These are phyloP conservation scores for Aspergillus latus DNA, from an alignment of 2,329 filamentous ascomycete genomes.

Conservation along the genomic window DNA sequence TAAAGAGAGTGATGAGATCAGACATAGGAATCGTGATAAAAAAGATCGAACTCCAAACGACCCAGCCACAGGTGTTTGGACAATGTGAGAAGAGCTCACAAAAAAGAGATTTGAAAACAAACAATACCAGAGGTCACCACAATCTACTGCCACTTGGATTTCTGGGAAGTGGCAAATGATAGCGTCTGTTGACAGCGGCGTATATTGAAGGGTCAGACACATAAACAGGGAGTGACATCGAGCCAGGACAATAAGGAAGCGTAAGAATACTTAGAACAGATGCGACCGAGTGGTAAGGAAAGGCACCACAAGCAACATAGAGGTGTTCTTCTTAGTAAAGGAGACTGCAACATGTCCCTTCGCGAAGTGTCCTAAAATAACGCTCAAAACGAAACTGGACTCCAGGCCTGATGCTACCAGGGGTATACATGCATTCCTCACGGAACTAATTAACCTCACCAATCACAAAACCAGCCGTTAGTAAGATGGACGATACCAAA, in stretches of 20 bases:
- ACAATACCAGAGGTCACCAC: background rate
- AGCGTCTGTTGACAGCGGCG: background rate
- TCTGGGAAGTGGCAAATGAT: background rate
- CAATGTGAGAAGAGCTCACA: background rate
- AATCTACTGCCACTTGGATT: background rate
- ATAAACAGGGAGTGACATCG: background rate
- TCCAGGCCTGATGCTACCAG: constrained; percentile 28
- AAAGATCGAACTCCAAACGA: background rate
- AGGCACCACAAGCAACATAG: background rate
- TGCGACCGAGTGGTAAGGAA: background rate
- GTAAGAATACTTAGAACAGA: background rate
- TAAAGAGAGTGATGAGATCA: background rate
- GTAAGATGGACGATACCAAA: constrained; percentile 19
- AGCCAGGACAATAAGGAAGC: background rate
- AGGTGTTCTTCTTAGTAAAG: background rate
- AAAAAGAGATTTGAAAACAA: background rate
- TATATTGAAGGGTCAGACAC: background rate
- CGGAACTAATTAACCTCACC: constrained; percentile 18
- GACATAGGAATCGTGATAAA: background rate
- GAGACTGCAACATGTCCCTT: constrained; percentile 6
- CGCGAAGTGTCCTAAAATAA: constrained; percentile 15
- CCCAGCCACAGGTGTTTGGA: background rate
- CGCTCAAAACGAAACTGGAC: constrained; percentile 23
- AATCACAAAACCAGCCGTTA: constrained; percentile 18
- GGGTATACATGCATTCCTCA: constrained; percentile 20